A percentile compares a stretch with the other conserved stretches of the same genome.
These are phyloP conservation scores for Leccinum subgranulosum DNA, from an alignment of 768 basidiomycete genomes.

Conservation along the genomic window DNA sequence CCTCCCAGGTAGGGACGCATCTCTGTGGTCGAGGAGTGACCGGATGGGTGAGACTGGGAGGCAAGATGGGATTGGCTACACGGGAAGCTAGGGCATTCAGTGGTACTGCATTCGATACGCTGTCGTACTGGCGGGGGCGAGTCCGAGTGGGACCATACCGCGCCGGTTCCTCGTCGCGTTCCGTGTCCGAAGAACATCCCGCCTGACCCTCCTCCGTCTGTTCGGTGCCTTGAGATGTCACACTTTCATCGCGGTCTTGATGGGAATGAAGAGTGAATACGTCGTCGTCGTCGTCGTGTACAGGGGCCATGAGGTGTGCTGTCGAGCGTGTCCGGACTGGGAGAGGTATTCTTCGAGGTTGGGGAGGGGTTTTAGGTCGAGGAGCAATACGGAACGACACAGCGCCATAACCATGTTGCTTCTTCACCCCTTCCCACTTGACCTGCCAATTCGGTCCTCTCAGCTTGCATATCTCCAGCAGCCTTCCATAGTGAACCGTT, in stretches of 20 bases:
- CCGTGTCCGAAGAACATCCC: slow-evolving; percentile 16
- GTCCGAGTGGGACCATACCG: slow-evolving; percentile 4
- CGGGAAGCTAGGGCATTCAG: slow-evolving; percentile 10
- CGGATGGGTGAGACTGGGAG: slow-evolving; percentile 26
- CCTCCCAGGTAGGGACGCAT: slow-evolving; percentile 32
- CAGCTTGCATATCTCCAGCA: slow-evolving; percentile 79
- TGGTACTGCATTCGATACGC: slow-evolving; percentile 7
- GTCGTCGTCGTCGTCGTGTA: slow-evolving; percentile 38
- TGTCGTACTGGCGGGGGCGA: slow-evolving; percentile 7
- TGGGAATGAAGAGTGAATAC: slow-evolving; percentile 44
- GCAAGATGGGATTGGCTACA: slow-evolving; percentile 24
- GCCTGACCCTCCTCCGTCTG: slow-evolving; percentile 12
- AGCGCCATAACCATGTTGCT: slow-evolving; percentile 42
- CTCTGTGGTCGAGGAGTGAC: slow-evolving; percentile 29
- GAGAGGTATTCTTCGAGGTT: slow-evolving; percentile 13
- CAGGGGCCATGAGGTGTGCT: slow-evolving; percentile 23
- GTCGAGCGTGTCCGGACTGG: slow-evolving; percentile 23
- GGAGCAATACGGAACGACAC: slow-evolving; percentile 11
- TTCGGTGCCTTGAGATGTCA: slow-evolving; percentile 17
- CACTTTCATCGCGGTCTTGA: slow-evolving; percentile 34
- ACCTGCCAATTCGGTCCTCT: slow-evolving; percentile 78
- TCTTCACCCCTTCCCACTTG: slow-evolving; percentile 75
- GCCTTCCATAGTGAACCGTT: slow-evolving; percentile 75
- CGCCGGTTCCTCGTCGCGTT: slow-evolving; percentile 19
- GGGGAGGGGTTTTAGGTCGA: slow-evolving; percentile 17